A percentile compares a stretch with the other conserved stretches of the same genome.
These are phyloP conservation scores for Eucalyptus sp. DNA, from an alignment of 345 rosid genomes.

Conservation along the genomic window DNA sequence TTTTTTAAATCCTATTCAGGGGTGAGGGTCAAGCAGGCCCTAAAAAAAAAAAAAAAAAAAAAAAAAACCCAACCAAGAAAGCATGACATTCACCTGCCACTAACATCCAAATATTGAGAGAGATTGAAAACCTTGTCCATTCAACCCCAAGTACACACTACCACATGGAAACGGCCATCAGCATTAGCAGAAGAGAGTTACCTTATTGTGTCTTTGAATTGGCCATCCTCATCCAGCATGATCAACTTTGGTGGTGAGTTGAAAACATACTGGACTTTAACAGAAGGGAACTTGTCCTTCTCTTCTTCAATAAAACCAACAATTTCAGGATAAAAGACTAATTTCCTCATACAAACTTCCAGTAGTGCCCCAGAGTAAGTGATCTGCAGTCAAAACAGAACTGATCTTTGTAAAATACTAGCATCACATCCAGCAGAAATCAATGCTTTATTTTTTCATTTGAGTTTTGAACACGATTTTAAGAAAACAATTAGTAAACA, in stretches of 20 bases:
- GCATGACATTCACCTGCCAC: neutral
- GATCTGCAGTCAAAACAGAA: slow-evolving; percentile 30
- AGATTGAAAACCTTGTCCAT: neutral
- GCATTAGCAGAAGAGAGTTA: slow-evolving; percentile 1
- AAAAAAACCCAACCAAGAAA: neutral
- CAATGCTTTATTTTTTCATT: neutral
- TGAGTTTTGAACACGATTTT: neutral
- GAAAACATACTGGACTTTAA: slow-evolving; percentile 69
- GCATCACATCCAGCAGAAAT: neutral
- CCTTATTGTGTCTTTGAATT: slow-evolving; percentile 67
- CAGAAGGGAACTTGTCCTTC: slow-evolving; percentile 61
- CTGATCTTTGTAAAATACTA: neutral
- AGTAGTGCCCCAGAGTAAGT: slow-evolving; percentile 77
- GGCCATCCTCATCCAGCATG: slow-evolving; percentile 73
- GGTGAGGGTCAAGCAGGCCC: neutral
- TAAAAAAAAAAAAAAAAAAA: neutral
- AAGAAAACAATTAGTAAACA: neutral
- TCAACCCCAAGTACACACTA: neutral
- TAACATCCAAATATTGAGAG: neutral
- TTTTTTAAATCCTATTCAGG: neutral
- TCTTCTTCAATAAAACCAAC: slow-evolving; percentile 89
- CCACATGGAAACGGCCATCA: neutral
- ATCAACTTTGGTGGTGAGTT: slow-evolving; percentile 94
- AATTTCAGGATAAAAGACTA: slow-evolving; percentile 88
- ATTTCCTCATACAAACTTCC: slow-evolving; percentile 92